Evolutionary conservation across 495 filamentous ascomycete genomes (phyloP).

Genomic region (Penicillium angulare): DNA sequence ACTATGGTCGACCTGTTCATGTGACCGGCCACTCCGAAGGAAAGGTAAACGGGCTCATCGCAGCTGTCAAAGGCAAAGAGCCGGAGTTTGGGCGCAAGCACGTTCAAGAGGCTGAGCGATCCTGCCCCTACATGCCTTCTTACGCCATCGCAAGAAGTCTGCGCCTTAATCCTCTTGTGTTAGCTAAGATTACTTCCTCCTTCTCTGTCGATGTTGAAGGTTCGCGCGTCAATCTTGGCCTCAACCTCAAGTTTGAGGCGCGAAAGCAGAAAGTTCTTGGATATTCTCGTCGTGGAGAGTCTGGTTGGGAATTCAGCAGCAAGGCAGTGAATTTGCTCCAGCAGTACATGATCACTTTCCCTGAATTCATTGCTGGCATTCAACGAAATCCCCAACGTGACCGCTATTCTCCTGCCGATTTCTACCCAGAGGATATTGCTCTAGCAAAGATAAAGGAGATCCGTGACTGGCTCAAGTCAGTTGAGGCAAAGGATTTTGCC

Average conservation of each 20-base stretch:
- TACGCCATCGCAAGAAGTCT: conserved; percentile 81
- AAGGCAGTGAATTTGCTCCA: conserved; percentile 77
- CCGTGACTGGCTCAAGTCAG: conserved; percentile 82
- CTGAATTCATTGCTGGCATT: conserved; percentile 88
- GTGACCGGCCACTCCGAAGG: conserved; percentile 71
- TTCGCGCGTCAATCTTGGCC: conserved; percentile 78
- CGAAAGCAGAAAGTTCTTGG: conserved; percentile 95
- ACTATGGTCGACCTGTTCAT: conserved; percentile 86
- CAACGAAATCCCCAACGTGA: conserved; percentile 71
- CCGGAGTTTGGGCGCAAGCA: conserved; percentile 77
- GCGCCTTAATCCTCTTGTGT: conserved; percentile 75
- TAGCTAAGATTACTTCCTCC: conserved; percentile 94
- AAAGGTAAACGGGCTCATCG: conserved; percentile 74
- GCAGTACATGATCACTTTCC: conserved; percentile 91
- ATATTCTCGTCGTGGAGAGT: conserved; percentile 79
- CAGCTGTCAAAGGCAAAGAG: conserved; percentile 64
- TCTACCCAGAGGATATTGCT: conserved; percentile 71
- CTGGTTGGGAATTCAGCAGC: conserved; percentile 92
- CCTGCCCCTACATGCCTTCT: conserved; percentile 77
- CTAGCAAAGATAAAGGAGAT: conserved; percentile 74
- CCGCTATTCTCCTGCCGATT: conserved; percentile 76
- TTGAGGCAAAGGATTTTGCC: conserved; percentile 88
- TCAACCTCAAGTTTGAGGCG: conserved; percentile 96
- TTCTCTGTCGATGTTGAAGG: conserved; percentile 81
- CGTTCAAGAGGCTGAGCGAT: conserved; percentile 61